A percentile compares a stretch with the other conserved stretches of the same genome.
Evolutionary conservation across 164 flowering plant genomes (phyloP).

Genomic region (Stephania yunnanensis): DNA sequence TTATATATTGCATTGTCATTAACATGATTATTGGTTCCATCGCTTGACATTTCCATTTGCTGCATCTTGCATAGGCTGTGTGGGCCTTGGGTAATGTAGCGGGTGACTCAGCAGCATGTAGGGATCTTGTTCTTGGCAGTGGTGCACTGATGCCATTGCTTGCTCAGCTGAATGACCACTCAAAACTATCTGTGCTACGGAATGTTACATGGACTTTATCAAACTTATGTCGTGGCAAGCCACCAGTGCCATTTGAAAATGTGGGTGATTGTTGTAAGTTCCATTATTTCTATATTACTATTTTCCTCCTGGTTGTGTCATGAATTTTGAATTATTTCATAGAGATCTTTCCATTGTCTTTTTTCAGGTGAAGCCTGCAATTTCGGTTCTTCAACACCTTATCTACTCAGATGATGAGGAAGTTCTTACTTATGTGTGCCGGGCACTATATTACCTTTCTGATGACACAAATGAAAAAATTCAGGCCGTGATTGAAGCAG

Average conservation of each 20-base stretch:
- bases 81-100: conserved; percentile 97
- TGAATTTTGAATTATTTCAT: not conserved
- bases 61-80: conserved; percentile 50
- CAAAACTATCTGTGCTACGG: conserved; percentile 78
- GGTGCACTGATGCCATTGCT: conserved; percentile 74
- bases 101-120: conserved; percentile 76
- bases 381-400: conserved; percentile 58
- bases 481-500: conserved; percentile 75
- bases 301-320: not conserved
- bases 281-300: not conserved
- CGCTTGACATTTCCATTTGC: not conserved
- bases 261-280: conserved; percentile 17
- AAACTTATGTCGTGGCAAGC: conserved; percentile 83
- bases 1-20: not conserved
- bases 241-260: conserved; percentile 70
- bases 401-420: conserved; percentile 69
- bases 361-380: conserved; percentile 58
- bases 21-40: not conserved
- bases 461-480: conserved; percentile 87
- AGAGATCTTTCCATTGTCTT: conserved; percentile 2
- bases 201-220: conserved; percentile 95
- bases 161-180: conserved; percentile 60
- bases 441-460: conserved; percentile 81
- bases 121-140: conserved; percentile 69
- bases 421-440: conserved; percentile 77